A percentile compares a stretch with the other conserved stretches of the same genome.
Conservation (phyloP, 2,329 filamentous ascomycete species). For the Blastomyces parvus region DNA sequence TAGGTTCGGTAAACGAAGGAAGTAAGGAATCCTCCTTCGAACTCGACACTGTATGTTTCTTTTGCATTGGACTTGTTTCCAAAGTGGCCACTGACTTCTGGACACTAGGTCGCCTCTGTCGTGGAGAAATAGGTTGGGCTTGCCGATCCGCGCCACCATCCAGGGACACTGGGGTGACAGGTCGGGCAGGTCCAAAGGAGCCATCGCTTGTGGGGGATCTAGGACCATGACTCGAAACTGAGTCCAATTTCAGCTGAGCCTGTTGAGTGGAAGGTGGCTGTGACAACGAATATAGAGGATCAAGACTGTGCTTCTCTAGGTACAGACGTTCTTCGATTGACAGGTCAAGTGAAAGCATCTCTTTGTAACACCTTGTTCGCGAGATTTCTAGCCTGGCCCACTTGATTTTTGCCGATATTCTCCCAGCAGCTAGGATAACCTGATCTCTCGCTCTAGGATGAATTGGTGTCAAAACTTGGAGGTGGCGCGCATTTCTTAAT, state of each 20-base stretch:
- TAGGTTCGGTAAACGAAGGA: slow-evolving; percentile 19
- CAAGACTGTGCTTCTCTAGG: slow-evolving; percentile 22
- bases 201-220: slow-evolving; percentile 20
- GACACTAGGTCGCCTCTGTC: slow-evolving; percentile 26
- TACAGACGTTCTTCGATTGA: slow-evolving; percentile 54
- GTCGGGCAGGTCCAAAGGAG: slow-evolving; percentile 11
- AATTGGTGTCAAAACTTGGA: slow-evolving; percentile 81
- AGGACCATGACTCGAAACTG: slow-evolving; percentile 20
- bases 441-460: slow-evolving; percentile 82
- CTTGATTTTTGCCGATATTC: slow-evolving; percentile 78
- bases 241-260: slow-evolving; percentile 12
- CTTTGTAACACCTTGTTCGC: slow-evolving; percentile 80
- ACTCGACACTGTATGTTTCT: slow-evolving; percentile 23
- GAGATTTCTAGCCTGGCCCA: slow-evolving; percentile 94
- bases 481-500: slow-evolving; percentile 78
- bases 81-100: slow-evolving; percentile 26
- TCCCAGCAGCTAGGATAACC: slow-evolving; percentile 72
- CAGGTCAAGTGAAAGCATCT: slow-evolving; percentile 76
- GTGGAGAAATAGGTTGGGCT: slow-evolving; percentile 19
- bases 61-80: slow-evolving; percentile 22
- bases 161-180: slow-evolving; percentile 12
- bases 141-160: slow-evolving; percentile 12
- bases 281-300: slow-evolving; percentile 15
- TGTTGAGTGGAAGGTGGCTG: slow-evolving; percentile 18
- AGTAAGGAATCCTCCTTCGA: slow-evolving; percentile 24